These are phyloP conservation scores for Zangia roseola DNA, from an alignment of 768 basidiomycete genomes.

Conservation along the genomic window DNA sequence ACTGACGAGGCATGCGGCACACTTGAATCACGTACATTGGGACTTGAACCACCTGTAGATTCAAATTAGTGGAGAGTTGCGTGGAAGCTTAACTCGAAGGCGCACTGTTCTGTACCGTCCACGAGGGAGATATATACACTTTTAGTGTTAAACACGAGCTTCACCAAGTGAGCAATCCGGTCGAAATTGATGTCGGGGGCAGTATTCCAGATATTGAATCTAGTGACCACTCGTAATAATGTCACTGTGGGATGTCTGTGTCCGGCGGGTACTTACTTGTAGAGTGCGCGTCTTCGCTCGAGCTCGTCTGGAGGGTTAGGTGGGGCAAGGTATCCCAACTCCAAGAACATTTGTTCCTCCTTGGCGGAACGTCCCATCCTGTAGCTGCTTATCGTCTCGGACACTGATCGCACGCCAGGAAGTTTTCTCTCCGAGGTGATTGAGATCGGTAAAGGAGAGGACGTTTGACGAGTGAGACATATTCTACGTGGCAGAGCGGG, in stretches of 20 bases:
- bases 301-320: slow-evolving; percentile 85
- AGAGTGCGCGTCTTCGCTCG: slow-evolving; percentile 78
- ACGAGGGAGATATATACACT: slow-evolving; percentile 80
- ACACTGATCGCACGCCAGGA: slow-evolving; percentile 32
- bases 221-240: slow-evolving; percentile 27
- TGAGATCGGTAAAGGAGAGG: slow-evolving; percentile 58
- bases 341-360: slow-evolving; percentile 65
- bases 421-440: slow-evolving; percentile 31
- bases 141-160: slow-evolving; percentile 89
- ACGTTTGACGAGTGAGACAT: slow-evolving; percentile 59
- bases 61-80: slow-evolving; percentile 7
- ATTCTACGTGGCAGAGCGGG: slow-evolving; percentile 52
- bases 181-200: slow-evolving; percentile 89
- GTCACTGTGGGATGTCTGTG: background rate
- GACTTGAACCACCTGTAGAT: slow-evolving; percentile 80
- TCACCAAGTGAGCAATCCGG: slow-evolving; percentile 88
- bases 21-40: slow-evolving; percentile 56
- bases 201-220: slow-evolving; percentile 90
- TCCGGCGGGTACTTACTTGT: slow-evolving; percentile 55
- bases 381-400: slow-evolving; percentile 32
- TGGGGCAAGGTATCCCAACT: slow-evolving; percentile 70
- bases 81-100: slow-evolving; percentile 8
- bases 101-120: slow-evolving; percentile 83
- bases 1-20: background rate
- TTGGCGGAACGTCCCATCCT: slow-evolving; percentile 52